Evolutionary conservation across 2,329 filamentous ascomycete genomes (phyloP).

Genomic region (Penicillium sclerotiorum): DNA sequence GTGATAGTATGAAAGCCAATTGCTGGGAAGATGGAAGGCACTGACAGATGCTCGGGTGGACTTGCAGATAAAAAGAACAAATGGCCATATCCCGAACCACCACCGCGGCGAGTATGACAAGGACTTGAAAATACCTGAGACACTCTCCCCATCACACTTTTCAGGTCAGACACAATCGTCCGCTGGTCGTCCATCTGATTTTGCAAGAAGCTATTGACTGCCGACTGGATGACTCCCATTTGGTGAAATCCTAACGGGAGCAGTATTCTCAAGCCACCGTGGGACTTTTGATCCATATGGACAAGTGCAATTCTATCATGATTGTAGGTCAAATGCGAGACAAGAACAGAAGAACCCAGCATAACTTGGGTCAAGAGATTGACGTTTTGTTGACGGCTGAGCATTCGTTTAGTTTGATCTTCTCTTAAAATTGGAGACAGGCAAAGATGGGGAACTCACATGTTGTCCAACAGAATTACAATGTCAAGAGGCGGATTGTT

Average conservation of each 20-base stretch:
- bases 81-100: constrained; percentile 33
- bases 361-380: constrained; percentile 24
- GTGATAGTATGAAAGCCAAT: constrained; percentile 40
- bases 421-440: neutral
- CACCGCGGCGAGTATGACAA: no score
- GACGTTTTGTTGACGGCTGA: constrained; percentile 17
- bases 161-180: constrained; percentile 11
- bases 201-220: constrained; percentile 24
- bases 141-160: no score
- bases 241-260: constrained; percentile 30
- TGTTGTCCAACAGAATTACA: constrained; percentile 38
- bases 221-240: constrained; percentile 19
- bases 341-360: constrained; percentile 25
- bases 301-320: constrained; percentile 31
- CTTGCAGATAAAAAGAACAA: constrained; percentile 36
- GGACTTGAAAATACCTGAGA: no score
- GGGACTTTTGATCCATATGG: constrained; percentile 24
- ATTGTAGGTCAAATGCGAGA: constrained; percentile 23
- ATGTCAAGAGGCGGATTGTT: constrained; percentile 34
- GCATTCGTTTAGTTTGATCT: constrained; percentile 6
- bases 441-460: constrained; percentile 28
- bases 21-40: constrained; percentile 24
- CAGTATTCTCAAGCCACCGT: constrained; percentile 26
- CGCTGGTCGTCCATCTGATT: constrained; percentile 14
- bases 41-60: constrained; percentile 18